phyloP scores from a whole-genome alignment of 176 grass and related monocot species.

The Bothriochloa decipiens region DNA sequence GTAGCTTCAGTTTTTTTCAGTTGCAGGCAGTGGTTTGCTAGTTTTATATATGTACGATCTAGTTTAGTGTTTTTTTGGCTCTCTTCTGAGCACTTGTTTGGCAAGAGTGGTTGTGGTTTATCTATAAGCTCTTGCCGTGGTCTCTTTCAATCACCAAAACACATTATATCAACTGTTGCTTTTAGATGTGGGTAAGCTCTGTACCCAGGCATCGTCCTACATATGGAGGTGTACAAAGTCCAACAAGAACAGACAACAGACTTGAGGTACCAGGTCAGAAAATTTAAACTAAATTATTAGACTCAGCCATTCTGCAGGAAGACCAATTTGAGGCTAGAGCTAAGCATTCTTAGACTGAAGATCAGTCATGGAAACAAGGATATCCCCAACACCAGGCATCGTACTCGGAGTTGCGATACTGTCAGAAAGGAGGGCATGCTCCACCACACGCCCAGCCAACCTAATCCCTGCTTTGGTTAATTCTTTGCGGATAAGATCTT shows the following conservation, averaged over 20 bases:
- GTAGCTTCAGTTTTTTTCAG: too few relatives aligned
- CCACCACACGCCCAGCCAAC: neutral
- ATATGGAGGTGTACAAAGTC: neutral
- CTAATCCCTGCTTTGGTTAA: neutral
- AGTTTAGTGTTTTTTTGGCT: too few relatives aligned
- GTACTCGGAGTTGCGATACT: neutral
- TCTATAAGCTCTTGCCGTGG: too few relatives aligned
- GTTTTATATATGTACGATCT: too few relatives aligned
- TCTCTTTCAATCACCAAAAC: neutral
- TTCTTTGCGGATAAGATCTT: neutral
- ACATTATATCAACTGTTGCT: neutral
- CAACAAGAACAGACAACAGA: neutral
- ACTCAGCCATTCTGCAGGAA: neutral
- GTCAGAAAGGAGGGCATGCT: neutral
- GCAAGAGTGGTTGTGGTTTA: too few relatives aligned
- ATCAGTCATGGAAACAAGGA: constrained; percentile 8
- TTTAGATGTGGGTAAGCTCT: neutral
- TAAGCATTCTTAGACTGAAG: neutral
- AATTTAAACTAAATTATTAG: neutral
- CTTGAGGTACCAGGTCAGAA: neutral
- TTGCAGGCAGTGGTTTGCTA: too few relatives aligned
- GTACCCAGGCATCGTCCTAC: neutral
- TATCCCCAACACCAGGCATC: neutral
- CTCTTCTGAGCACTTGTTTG: too few relatives aligned
- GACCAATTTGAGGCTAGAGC: neutral